phyloP scores from a whole-genome alignment of 2,329 filamentous ascomycete genomes.

The Ascocoryne sarcoides region DNA sequence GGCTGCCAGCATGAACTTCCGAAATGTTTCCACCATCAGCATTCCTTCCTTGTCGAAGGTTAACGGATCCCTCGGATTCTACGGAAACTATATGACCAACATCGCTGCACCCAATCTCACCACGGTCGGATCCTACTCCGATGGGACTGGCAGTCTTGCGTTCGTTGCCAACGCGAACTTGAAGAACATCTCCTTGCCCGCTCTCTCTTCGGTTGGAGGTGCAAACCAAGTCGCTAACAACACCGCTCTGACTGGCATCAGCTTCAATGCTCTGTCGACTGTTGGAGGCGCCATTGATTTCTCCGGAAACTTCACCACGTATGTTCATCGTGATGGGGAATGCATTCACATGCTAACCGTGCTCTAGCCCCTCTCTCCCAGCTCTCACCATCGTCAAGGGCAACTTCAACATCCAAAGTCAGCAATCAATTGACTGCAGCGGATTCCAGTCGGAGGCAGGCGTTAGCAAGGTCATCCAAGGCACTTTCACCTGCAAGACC shows the following conservation, averaged over 20 bases:
- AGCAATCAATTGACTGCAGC: constrained; percentile 21
- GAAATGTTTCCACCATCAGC: constrained; percentile 66
- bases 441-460: constrained; percentile 21
- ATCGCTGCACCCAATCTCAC: constrained; percentile 65
- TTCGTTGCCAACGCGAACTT: constrained; percentile 55
- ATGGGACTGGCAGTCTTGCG: constrained; percentile 43
- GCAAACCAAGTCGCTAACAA: constrained; percentile 88
- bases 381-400: constrained; percentile 59
- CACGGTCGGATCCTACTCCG: constrained; percentile 36
- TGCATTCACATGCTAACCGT: constrained; percentile 25
- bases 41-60: constrained; percentile 65
- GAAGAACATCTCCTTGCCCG: constrained; percentile 67
- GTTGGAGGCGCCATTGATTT: constrained; percentile 78
- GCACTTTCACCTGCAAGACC: constrained; percentile 36
- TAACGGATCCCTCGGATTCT: constrained; percentile 75
- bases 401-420: constrained; percentile 51
- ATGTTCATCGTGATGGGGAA: constrained; percentile 34
- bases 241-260: constrained; percentile 59
- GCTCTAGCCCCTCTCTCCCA: constrained; percentile 59
- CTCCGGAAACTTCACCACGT: constrained; percentile 76
- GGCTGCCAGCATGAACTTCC: constrained; percentile 74
- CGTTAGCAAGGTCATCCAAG: constrained; percentile 35
- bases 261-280: constrained; percentile 58
- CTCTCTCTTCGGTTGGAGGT: constrained; percentile 61
- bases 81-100: constrained; percentile 59